Evolutionary conservation across 1,284 basidiomycete species (phyloP), one percentile per base, ranked within the genome.

Genomic region (Cryptococcus neoformans): DNA sequence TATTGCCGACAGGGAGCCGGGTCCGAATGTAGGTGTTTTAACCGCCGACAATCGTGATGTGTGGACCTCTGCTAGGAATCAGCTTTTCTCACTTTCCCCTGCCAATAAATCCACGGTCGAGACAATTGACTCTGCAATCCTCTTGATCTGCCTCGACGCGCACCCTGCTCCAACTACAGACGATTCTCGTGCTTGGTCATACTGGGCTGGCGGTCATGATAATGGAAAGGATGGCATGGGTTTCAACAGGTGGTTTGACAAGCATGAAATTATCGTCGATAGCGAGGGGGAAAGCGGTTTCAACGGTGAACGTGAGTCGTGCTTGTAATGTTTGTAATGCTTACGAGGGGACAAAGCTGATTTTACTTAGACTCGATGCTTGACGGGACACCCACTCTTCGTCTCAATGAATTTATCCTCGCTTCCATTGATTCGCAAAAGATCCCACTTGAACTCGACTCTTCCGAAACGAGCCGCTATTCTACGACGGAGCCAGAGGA

Each of bases 161-260:
- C 56, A 52, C 3, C 54, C 68, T 17, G 16, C 45, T 28, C 12
- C 17, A 28, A 50, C 65, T 0, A 69, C 76, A 11, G 70, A 72
- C 44, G 90, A 97, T 66, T 86, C 92, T 44, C 82, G 88, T 16
- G 88, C 88, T 55, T 90, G 90, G 87, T 81, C 79, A 21, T 85
- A 88, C 60, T 99, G 95, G 95, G 88, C 88, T 35, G 95, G 95
- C 45, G 86, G 96, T 17, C 60, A 68, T 28, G 66, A 65, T 47
- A 12, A 12, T 21, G 45, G 28, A 9, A 51, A 62, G 3, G 55
- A 66, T 40, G 69, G 69, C 17, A 73, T 76, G 57, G 93, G 91
- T 44, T 83, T 86, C 62, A 97, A 97, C 78, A 82, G 95, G 59
- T 99, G 90, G 83, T 98, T 89, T 74, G 96, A 99, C 82, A 99